Evolutionary conservation across 305 asterid species (phyloP).

Genomic region (Ruellia speciosa): DNA sequence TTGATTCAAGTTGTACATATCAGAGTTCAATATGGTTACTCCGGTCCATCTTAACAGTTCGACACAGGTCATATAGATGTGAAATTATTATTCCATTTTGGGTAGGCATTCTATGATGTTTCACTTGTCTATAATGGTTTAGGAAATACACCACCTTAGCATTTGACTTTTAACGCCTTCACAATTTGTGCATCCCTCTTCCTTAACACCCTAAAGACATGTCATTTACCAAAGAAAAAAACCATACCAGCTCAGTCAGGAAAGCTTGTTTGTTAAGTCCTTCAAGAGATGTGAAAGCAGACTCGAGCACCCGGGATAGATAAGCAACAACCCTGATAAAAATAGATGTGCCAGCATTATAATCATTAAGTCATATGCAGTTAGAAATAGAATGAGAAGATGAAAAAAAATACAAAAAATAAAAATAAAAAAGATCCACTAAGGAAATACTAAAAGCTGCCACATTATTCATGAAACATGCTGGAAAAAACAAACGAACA

Average conservation of each 20-base stretch:
- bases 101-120: background rate
- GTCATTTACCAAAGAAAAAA: constrained; percentile 20
- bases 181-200: background rate
- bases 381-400: too few species aligned
- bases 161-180: background rate
- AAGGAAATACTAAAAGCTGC: constrained; percentile 5
- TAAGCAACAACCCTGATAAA: constrained; percentile 79
- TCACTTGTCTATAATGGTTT: background rate
- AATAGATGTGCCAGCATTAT: constrained; percentile 23
- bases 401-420: background rate
- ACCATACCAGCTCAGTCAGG: constrained; percentile 74
- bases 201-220: background rate
- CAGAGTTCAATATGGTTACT: too few species aligned
- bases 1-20: too few species aligned
- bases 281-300: constrained; percentile 94
- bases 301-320: constrained; percentile 90
- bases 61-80: too few species aligned
- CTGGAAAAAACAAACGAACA: constrained; percentile 3
- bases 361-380: too few species aligned
- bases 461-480: constrained; percentile 16
- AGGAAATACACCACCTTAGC: background rate
- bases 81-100: background rate
- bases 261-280: constrained; percentile 97
- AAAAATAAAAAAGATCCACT: constrained; percentile 10
- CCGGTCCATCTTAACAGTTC: too few species aligned